A percentile compares a stretch with the other conserved stretches of the same genome.
Evolutionary conservation across 805 yeast species (phyloP).

Genomic region (Hanseniaspora hatyaiensis): DNA sequence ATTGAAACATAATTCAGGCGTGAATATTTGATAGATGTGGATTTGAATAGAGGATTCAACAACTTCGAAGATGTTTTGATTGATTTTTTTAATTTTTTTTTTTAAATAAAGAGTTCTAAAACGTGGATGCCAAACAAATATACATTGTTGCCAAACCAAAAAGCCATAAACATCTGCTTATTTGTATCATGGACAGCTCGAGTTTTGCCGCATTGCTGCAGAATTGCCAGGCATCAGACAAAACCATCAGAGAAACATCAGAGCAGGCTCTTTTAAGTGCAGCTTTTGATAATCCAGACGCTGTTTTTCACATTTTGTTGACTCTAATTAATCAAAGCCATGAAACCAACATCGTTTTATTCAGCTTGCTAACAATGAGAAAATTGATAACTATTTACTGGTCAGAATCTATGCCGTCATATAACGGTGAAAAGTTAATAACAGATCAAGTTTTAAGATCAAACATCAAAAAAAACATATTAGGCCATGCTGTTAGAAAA

Average conservation of each 20-base stretch:
- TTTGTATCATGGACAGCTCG: not conserved
- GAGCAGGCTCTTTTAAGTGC: constrained; percentile 37
- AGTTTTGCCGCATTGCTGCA: constrained; percentile 22
- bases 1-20: too few relatives aligned
- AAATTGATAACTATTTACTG: constrained; percentile 60
- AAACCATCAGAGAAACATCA: constrained; percentile 39
- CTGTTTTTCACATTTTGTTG: not conserved
- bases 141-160: too few relatives aligned
- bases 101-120: too few relatives aligned
- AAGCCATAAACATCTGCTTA: too few relatives aligned
- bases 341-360: constrained; percentile 35
- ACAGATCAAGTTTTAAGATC: constrained; percentile 39
- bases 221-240: constrained; percentile 37
- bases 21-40: too few relatives aligned
- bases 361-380: constrained; percentile 55
- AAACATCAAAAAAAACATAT: constrained; percentile 38
- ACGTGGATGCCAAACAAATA: too few relatives aligned
- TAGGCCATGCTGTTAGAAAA: constrained; percentile 34
- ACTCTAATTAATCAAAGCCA: not conserved
- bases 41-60: too few relatives aligned
- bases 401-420: constrained; percentile 75
- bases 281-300: not conserved
- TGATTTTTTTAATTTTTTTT: too few relatives aligned
- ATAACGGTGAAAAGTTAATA: constrained; percentile 49
- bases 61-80: too few relatives aligned